phyloP scores from a whole-genome alignment of 345 rosid genomes.

The Durio zibethinus region DNA sequence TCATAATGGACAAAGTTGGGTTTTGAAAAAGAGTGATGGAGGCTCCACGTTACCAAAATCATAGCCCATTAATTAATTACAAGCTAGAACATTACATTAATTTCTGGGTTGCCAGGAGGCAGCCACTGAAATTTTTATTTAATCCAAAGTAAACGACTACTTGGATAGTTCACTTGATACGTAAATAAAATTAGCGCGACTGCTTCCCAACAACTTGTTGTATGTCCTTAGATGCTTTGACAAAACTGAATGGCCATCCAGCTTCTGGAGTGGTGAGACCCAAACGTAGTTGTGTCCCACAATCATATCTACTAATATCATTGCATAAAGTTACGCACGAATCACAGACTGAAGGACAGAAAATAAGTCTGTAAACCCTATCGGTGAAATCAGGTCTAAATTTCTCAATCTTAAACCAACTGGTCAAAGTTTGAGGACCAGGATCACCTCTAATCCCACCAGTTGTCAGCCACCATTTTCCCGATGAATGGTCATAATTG shows the following conservation, averaged over 20 bases:
- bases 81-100: no score
- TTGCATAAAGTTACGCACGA: not conserved
- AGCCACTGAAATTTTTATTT: no score
- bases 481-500: not conserved
- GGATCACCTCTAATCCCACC: not conserved
- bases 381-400: not conserved
- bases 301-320: not conserved
- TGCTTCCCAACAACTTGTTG: not conserved
- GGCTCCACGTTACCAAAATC: no score
- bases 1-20: no score
- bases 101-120: no score
- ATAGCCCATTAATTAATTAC: no score
- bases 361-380: not conserved
- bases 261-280: not conserved
- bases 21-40: no score
- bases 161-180: no score
- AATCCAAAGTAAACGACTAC: no score
- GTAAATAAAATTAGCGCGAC: not conserved
- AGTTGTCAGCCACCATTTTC: not conserved
- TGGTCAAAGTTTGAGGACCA: not conserved
- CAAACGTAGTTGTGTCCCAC: not conserved
- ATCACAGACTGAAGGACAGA: not conserved
- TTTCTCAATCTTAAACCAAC: slow-evolving; percentile 7
- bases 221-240: not conserved
- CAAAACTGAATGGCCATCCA: not conserved